Evolutionary conservation across 192 early-diverging fungal species (phyloP).

Genomic region (Coemansia sp.): DNA sequence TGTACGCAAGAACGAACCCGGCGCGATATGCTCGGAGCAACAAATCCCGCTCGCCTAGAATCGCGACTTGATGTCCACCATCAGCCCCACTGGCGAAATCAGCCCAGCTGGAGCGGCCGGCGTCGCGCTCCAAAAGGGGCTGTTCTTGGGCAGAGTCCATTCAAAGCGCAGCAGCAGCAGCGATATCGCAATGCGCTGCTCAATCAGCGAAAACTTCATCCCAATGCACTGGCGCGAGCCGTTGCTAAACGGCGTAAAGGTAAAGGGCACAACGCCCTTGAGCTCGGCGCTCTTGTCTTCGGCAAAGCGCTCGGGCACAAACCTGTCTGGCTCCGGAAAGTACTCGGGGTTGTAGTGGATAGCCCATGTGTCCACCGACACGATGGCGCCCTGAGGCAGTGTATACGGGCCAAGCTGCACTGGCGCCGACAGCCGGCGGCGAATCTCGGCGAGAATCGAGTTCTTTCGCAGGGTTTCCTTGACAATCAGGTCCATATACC

Average conservation of each 20-base stretch:
- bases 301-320: conserved; percentile 51
- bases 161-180: conserved; percentile 51
- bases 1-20: neutral
- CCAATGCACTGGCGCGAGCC: conserved; percentile 60
- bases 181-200: conserved; percentile 54
- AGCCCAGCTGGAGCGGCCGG: conserved; percentile 34
- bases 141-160: conserved; percentile 45
- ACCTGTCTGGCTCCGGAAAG: conserved; percentile 40
- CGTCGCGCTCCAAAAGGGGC: conserved; percentile 40
- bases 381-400: conserved; percentile 38
- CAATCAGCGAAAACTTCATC: conserved; percentile 59
- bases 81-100: conserved; percentile 30
- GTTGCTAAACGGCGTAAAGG: conserved; percentile 59
- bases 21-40: too few species aligned
- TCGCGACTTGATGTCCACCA: conserved; percentile 23
- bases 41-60: conserved; percentile 2
- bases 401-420: conserved; percentile 41
- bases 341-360: conserved; percentile 50
- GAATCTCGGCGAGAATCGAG: conserved; percentile 49
- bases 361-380: conserved; percentile 41
- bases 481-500: conserved; percentile 52
- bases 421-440: conserved; percentile 35
- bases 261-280: conserved; percentile 25
- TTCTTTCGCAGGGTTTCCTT: conserved; percentile 51
- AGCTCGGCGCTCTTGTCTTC: conserved; percentile 28